These are phyloP conservation scores for Fistulinella prunicolor DNA, from an alignment of 768 basidiomycete species.

Conservation along the genomic window DNA sequence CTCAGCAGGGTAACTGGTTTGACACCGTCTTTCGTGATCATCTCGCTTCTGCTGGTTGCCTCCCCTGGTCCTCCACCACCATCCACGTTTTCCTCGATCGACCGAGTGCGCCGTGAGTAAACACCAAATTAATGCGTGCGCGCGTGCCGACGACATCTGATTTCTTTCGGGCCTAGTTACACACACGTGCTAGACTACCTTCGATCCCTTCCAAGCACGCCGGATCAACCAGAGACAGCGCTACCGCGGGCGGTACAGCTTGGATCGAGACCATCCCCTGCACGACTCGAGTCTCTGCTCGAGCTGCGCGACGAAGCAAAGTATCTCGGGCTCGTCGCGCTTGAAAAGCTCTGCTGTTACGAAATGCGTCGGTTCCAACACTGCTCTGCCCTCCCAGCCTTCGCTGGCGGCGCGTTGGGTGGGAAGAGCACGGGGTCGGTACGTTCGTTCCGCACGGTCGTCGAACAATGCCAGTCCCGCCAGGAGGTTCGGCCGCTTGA, in stretches of 20 bases:
- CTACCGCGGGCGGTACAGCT: constrained; percentile 63
- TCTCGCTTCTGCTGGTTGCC: constrained; percentile 55
- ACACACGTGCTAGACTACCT: constrained; percentile 69
- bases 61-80: constrained; percentile 42
- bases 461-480: constrained; percentile 46
- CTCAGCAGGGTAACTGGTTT: constrained; percentile 33
- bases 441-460: constrained; percentile 57
- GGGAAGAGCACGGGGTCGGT: constrained; percentile 51
- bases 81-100: constrained; percentile 79
- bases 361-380: constrained; percentile 59
- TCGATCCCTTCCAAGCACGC: constrained; percentile 48
- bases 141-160: too few species aligned
- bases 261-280: constrained; percentile 33
- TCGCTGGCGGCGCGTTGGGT: constrained; percentile 35
- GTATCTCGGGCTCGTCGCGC: constrained; percentile 65
- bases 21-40: constrained; percentile 58
- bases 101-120: constrained; percentile 71
- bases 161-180: constrained; percentile 49
- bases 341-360: constrained; percentile 62
- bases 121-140: background rate
- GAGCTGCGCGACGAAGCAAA: constrained; percentile 78
- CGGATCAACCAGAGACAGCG: constrained; percentile 45
- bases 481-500: constrained; percentile 14
- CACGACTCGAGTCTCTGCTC: constrained; percentile 62
- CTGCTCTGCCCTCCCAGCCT: constrained; percentile 34